Conservation (phyloP, 2,329 filamentous ascomycete genomes). For the Hypoxylon rubiginosum region DNA sequence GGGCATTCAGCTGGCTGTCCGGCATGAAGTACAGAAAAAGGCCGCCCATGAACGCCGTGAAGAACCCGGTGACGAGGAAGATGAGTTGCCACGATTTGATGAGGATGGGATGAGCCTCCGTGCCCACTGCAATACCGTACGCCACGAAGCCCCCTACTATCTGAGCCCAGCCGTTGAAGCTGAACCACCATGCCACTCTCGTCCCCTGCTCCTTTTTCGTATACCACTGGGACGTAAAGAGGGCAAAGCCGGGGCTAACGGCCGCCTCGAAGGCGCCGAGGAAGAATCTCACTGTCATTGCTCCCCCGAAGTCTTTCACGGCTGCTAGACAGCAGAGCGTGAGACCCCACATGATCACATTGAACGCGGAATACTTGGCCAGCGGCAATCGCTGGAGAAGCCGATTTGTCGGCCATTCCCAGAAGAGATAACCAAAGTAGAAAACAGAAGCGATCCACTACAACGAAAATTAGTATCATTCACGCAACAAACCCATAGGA, state of each 20-base stretch:
- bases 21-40: constrained; percentile 65
- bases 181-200: constrained; percentile 51
- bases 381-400: constrained; percentile 74
- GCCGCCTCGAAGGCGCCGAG: constrained; percentile 58
- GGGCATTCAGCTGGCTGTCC: constrained; percentile 57
- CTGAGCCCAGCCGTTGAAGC: constrained; percentile 54
- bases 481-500: not conserved
- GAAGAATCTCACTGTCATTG: constrained; percentile 58
- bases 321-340: constrained; percentile 51
- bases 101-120: constrained; percentile 52
- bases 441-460: constrained; percentile 65
- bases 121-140: constrained; percentile 64
- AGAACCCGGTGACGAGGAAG: constrained; percentile 66
- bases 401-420: constrained; percentile 76
- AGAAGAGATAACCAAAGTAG: constrained; percentile 65
- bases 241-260: constrained; percentile 51
- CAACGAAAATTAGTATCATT: constrained; percentile 22
- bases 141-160: constrained; percentile 58
- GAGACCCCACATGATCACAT: constrained; percentile 73
- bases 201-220: constrained; percentile 50
- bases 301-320: constrained; percentile 54
- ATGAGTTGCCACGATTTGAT: constrained; percentile 77
- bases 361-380: constrained; percentile 75
- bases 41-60: constrained; percentile 63
- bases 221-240: constrained; percentile 54